Conservation (phyloP, 2,329 filamentous ascomycete species). For the Dactylellina haptotyla region DNA sequence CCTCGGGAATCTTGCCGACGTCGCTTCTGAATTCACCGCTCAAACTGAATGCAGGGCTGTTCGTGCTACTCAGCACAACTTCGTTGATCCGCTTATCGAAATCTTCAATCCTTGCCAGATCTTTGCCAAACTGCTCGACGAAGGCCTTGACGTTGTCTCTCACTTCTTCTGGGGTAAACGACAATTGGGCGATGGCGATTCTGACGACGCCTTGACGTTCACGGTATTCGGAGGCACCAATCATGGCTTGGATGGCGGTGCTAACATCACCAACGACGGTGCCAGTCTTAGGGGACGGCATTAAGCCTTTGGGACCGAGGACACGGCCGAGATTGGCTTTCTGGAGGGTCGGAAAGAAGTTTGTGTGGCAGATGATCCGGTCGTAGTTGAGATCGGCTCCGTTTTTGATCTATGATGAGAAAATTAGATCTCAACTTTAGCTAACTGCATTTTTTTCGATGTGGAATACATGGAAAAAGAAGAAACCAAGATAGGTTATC, state of each 20-base stretch:
- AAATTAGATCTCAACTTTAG: no score
- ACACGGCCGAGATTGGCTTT: conserved; percentile 83
- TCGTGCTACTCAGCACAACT: conserved; percentile 84
- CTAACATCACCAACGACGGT: conserved; percentile 86
- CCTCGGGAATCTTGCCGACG: conserved; percentile 20
- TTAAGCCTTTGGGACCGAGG: conserved; percentile 87
- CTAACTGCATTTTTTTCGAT: background rate
- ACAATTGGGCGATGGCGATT: conserved; percentile 89
- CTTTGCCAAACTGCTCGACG: conserved; percentile 79
- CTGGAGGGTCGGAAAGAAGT: conserved; percentile 79
- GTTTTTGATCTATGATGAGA: conserved; percentile 64
- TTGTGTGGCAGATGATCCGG: conserved; percentile 83
- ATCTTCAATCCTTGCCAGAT: conserved; percentile 74
- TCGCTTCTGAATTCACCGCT: conserved; percentile 76
- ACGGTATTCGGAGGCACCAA: conserved; percentile 85
- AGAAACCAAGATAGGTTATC: conserved; percentile 1
- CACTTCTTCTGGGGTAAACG: conserved; percentile 86
- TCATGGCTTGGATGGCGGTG: conserved; percentile 79
- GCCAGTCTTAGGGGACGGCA: conserved; percentile 88
- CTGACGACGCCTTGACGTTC: conserved; percentile 85
- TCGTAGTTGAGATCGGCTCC: conserved; percentile 89
- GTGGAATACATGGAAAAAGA: background rate
- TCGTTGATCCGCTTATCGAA: conserved; percentile 66
- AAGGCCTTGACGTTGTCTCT: conserved; percentile 83
- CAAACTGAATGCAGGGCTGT: conserved; percentile 85